Percentiles rank a stretch among this genome's conserved stretches.
Conservation (phyloP, 148 eudicot genomes). For the Suaeda aralocaspica region DNA sequence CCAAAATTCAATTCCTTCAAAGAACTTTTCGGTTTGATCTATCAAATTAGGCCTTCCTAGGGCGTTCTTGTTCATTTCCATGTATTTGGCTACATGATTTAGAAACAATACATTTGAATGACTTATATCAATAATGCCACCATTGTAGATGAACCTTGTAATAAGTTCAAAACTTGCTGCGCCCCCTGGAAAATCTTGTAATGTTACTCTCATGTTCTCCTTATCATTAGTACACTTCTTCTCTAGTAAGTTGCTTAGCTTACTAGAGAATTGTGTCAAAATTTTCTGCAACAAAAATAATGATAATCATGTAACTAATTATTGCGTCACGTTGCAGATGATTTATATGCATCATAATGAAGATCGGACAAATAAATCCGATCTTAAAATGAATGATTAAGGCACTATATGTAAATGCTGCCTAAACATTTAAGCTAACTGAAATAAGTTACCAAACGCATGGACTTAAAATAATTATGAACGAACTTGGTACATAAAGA, state of each 20-base stretch:
- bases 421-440: too few relatives aligned
- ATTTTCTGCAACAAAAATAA: slow-evolving; percentile 33
- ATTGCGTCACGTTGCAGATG: too few relatives aligned
- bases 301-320: not conserved
- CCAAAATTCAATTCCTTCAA: slow-evolving; percentile 37
- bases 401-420: too few relatives aligned
- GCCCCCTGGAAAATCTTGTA: slow-evolving; percentile 59
- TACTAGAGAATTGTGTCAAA: slow-evolving; percentile 36
- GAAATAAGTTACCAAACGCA: too few relatives aligned
- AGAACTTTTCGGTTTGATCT: slow-evolving; percentile 25
- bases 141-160: slow-evolving; percentile 43
- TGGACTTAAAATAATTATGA: too few relatives aligned
- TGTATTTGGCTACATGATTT: slow-evolving; percentile 36
- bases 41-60: slow-evolving; percentile 29
- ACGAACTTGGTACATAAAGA: too few relatives aligned
- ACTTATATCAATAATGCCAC: slow-evolving; percentile 33
- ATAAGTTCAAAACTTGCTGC: slow-evolving; percentile 45
- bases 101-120: slow-evolving; percentile 36
- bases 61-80: slow-evolving; percentile 36
- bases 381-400: too few relatives aligned
- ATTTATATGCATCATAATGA: too few relatives aligned
- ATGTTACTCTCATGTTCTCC: slow-evolving; percentile 28
- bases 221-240: slow-evolving; percentile 8
- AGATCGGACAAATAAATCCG: too few relatives aligned
- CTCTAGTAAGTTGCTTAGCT: slow-evolving; percentile 28